phyloP scores from a whole-genome alignment of 2,329 filamentous ascomycete genomes.

The Helotiales sp. region DNA sequence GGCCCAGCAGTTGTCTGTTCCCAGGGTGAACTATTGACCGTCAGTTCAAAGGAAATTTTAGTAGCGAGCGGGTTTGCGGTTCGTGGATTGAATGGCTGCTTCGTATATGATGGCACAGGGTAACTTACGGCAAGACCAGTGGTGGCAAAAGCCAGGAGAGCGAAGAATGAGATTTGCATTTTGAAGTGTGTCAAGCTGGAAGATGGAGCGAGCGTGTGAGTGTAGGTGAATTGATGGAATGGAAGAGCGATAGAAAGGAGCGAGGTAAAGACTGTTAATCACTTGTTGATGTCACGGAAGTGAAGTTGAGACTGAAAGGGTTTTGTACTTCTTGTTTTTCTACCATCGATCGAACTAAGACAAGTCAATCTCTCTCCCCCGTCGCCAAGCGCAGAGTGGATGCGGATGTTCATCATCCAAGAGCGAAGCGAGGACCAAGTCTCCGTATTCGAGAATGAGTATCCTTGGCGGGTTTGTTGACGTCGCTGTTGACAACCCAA shows the following conservation, averaged over 20 bases:
- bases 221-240: background rate
- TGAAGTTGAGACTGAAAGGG: background rate
- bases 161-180: slow-evolving; percentile 4
- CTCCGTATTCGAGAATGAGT: slow-evolving; percentile 3
- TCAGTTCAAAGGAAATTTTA: too few relatives aligned
- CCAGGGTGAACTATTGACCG: background rate
- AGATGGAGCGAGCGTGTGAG: background rate
- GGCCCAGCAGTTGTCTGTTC: background rate
- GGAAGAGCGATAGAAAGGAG: background rate
- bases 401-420: slow-evolving; percentile 2
- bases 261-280: slow-evolving; percentile 7
- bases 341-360: background rate
- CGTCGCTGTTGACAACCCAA: background rate
- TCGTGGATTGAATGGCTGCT: too few relatives aligned
- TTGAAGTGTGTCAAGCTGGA: background rate
- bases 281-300: background rate
- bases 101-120: too few relatives aligned
- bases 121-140: background rate
- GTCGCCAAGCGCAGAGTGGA: slow-evolving; percentile 5
- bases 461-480: background rate
- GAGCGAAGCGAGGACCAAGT: slow-evolving; percentile 1
- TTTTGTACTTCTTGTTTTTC: background rate
- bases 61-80: too few relatives aligned
- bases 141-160: background rate
- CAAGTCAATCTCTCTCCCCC: background rate